A percentile compares a stretch with the other conserved stretches of the same genome.
Evolutionary conservation across 257 asterid species (phyloP).

Genomic region (Perilla frutescens): DNA sequence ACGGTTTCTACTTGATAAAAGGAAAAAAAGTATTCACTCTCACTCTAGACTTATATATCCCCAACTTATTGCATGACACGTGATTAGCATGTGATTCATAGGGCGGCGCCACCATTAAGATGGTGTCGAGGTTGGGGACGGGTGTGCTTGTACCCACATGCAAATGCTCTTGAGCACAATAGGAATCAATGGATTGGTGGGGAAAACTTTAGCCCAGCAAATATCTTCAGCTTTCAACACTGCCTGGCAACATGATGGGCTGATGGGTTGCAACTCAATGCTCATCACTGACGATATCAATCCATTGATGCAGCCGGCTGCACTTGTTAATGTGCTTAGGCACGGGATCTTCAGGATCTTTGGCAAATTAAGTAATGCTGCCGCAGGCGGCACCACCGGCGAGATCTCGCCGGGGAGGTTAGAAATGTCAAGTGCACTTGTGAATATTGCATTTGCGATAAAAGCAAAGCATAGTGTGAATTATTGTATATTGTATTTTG

Average conservation of each 20-base stretch:
- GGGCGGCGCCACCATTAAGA: background rate
- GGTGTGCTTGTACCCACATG: background rate
- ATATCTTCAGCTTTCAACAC: background rate
- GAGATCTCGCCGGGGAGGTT: background rate
- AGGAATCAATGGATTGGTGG: slow-evolving; percentile 7
- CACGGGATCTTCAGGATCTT: background rate
- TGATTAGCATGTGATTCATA: background rate
- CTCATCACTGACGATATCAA: background rate
- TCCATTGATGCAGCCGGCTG: background rate
- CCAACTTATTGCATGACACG: background rate
- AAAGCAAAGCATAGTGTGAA: background rate
- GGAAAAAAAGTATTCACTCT: no score
- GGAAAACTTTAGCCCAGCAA: background rate
- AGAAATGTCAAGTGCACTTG: background rate
- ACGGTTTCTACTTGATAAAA: no score
- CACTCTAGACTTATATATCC: no score
- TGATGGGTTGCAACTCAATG: background rate
- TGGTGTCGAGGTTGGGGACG: background rate
- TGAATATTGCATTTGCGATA: background rate
- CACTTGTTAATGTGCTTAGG: background rate
- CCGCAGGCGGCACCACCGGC: background rate
- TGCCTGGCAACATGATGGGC: background rate
- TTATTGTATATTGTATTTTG: background rate
- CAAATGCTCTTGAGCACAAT: background rate
- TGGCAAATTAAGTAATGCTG: background rate